phyloP scores from a whole-genome alignment of 73 alveolate species.

The Tetrahymena thermophila region DNA sequence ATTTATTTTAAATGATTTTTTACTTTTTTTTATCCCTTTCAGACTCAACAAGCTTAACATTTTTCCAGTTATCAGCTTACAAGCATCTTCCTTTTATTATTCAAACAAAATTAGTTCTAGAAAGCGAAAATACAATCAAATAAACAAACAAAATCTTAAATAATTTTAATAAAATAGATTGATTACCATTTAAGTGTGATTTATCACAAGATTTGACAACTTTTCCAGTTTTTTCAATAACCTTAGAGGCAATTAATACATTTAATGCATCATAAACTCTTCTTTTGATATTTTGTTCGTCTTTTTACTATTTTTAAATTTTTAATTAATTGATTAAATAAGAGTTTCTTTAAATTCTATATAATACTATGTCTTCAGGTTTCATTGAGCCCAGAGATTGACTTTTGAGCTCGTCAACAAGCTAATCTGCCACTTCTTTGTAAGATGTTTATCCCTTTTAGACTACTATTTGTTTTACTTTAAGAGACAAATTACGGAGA shows the following conservation, averaged over 20 bases:
- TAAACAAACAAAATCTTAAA: too few relatives aligned
- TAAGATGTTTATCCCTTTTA: constrained; percentile 50
- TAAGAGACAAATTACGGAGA: constrained; percentile 54
- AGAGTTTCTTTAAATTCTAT: too few relatives aligned
- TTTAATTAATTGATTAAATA: too few relatives aligned
- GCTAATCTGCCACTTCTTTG: constrained; percentile 70
- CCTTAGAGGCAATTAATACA: constrained; percentile 73
- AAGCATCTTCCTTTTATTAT: background rate
- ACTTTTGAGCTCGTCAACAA: constrained; percentile 29
- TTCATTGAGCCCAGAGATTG: constrained; percentile 27
- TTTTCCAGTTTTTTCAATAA: constrained; percentile 60
- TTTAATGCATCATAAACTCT: constrained; percentile 89
- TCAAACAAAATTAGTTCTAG: background rate
- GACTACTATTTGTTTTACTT: constrained; percentile 62
- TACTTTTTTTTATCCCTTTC: background rate
- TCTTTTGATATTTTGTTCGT: constrained; percentile 75
- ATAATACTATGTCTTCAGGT: constrained; percentile 15
- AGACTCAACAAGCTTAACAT: background rate
- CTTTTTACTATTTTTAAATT: constrained; percentile 43
- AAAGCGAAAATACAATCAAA: too few relatives aligned
- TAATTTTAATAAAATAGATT: too few relatives aligned
- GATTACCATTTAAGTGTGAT: background rate
- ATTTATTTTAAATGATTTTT: background rate
- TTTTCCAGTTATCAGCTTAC: background rate
- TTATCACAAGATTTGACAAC: constrained; percentile 43